These are phyloP conservation scores for Plenodomus biglobosus DNA, from an alignment of 2,329 filamentous ascomycete species.

Conservation along the genomic window DNA sequence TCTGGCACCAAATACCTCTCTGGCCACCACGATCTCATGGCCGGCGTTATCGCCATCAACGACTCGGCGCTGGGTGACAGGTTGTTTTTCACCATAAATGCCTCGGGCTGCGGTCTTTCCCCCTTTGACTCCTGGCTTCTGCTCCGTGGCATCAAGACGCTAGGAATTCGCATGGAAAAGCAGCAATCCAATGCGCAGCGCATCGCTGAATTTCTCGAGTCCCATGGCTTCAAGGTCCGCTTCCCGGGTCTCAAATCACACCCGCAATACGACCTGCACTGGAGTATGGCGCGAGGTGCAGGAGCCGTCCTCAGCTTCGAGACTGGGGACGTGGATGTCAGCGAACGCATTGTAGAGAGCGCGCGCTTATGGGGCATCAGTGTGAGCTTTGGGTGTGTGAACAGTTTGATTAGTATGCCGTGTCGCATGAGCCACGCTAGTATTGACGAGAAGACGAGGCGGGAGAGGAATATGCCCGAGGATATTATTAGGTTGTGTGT, in stretches of 20 bases:
- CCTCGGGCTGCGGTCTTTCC: slow-evolving; percentile 88
- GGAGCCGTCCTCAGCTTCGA: slow-evolving; percentile 96
- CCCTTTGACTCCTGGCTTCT: slow-evolving; percentile 96
- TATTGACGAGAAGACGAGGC: slow-evolving; percentile 90
- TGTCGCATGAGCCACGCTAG: slow-evolving; percentile 99
- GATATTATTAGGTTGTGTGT: slow-evolving; percentile 95
- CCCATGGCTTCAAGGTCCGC: slow-evolving; percentile 87
- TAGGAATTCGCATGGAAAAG: slow-evolving; percentile 98
- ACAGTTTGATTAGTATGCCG: slow-evolving; percentile 98
- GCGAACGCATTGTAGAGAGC: slow-evolving; percentile 91
- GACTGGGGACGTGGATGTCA: slow-evolving; percentile 80
- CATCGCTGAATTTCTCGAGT: slow-evolving; percentile 90
- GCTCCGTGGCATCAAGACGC: slow-evolving; percentile 92
- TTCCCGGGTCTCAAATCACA: slow-evolving; percentile 94
- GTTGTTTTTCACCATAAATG: slow-evolving; percentile 96
- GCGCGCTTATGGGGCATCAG: slow-evolving; percentile 92
- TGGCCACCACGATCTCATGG: slow-evolving; percentile 98
- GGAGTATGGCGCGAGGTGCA: slow-evolving; percentile 90
- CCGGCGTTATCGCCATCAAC: slow-evolving; percentile 91
- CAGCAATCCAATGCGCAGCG: slow-evolving; percentile 89
- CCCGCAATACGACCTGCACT: slow-evolving; percentile 94
- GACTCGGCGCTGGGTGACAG: slow-evolving; percentile 78
- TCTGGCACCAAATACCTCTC: slow-evolving; percentile 97
- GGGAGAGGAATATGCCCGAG: slow-evolving; percentile 76
- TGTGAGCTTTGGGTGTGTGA: slow-evolving; percentile 97